Base-by-base conservation (phyloP, 345 rosid species). In the rapeseed (Brassica napus) region DNA sequence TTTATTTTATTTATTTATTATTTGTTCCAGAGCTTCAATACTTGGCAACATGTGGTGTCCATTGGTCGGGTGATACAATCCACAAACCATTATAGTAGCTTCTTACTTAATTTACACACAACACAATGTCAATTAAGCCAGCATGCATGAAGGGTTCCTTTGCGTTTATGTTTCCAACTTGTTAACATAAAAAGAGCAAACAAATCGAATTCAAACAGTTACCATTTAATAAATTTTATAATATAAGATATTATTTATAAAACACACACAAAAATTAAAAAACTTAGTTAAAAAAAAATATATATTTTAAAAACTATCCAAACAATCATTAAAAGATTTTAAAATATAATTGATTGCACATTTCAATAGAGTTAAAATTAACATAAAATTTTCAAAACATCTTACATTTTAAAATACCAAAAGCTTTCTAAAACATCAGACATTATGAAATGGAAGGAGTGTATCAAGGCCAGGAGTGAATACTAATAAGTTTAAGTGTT, bases 11-110 rank as follows among this genome's bases (percentile, higher is more conserved):
- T 55, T n/a, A 14, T 55, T 55, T 55, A 16, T 3, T 9, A n/a
- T 23, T 23, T 8, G 15, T 55, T 54, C 28, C 9, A 44, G 32
- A 79, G 60, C 77, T 59, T 79, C 49, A 59, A 67, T 66, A 67
- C 68, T 79, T 49, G 68, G 34, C 64, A 73, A 73, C 74, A 79
- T 73, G 64, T 67, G 59, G 61, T 68, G 65, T 73, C 59, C 12
- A 67, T 79, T 79, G 67, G 73, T 79, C 68, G 55, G 59, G 73
- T 66, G 58, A 71, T 54, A 71, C 37, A 69, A 37, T 26, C 60
- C 42, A 54, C 57, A 15, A 70, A 21, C 28, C 37, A 24, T 42
- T 54, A 9, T 63, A 49, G 30, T 31, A 18, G 21, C 21, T 34
- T 23, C 35, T 30, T 68, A 67, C 73, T 60, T 30, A 49, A 49